These are phyloP conservation scores for Coemansia sp. DNA, from an alignment of 192 early-diverging fungal species.

Conservation along the genomic window DNA sequence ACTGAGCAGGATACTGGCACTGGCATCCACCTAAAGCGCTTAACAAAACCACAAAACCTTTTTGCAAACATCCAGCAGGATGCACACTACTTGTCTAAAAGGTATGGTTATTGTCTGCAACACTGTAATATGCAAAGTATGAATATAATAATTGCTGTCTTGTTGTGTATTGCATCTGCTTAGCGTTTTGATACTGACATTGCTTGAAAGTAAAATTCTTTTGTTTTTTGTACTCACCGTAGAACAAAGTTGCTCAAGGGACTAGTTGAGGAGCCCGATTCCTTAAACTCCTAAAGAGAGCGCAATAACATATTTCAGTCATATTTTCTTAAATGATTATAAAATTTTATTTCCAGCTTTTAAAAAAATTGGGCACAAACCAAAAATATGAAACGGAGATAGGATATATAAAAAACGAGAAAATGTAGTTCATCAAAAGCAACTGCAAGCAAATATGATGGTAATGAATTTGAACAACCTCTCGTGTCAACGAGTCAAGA, in stretches of 20 bases:
- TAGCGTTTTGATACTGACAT: neutral
- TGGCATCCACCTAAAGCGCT: neutral
- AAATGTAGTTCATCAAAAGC: neutral
- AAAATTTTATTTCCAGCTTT: too few species aligned
- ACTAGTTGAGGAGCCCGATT: neutral
- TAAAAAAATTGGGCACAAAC: neutral
- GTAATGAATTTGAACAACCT: neutral
- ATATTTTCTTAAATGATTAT: neutral
- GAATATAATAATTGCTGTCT: too few species aligned
- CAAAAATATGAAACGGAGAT: neutral
- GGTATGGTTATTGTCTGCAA: constrained; percentile 13
- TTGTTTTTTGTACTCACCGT: neutral
- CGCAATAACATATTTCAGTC: neutral
- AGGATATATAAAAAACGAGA: neutral
- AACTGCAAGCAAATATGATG: neutral
- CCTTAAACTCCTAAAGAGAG: neutral
- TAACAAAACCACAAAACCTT: neutral
- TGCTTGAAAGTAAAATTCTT: neutral
- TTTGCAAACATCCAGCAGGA: constrained; percentile 43
- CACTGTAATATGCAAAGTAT: neutral
- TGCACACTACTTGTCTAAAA: constrained; percentile 24
- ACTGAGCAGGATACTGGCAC: neutral
- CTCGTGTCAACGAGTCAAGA: constrained; percentile 28
- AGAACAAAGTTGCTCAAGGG: constrained; percentile 8
- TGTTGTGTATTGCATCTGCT: neutral